Conservation (phyloP, 345 rosid genomes). For the Nephelium lappaceum region DNA sequence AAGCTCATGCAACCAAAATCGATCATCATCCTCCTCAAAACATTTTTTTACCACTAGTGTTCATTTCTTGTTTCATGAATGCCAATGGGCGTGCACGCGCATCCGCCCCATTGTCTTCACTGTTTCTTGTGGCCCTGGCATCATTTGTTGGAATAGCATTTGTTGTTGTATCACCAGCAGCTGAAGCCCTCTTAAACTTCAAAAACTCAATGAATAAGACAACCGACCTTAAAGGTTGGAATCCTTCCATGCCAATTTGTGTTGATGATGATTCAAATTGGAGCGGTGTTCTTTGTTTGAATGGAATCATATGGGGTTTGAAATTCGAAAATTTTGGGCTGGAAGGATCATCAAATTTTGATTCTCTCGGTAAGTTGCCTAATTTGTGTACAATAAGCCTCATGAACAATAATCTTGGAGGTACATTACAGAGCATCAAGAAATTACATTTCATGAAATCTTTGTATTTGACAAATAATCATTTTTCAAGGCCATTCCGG, state of each 20-base stretch:
- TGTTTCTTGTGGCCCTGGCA: conserved; percentile 14
- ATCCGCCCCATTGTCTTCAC: conserved; percentile 19
- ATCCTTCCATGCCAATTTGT: too few relatives aligned
- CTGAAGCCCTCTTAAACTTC: conserved; percentile 40
- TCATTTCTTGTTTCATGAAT: conserved; percentile 30
- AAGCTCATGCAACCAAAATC: too few relatives aligned
- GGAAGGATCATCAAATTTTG: too few relatives aligned
- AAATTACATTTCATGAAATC: conserved; percentile 50
- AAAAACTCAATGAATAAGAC: too few relatives aligned
- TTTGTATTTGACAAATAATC: conserved; percentile 64
- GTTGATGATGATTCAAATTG: too few relatives aligned
- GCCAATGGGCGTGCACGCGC: conserved; percentile 46
- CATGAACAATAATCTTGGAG: conserved; percentile 65
- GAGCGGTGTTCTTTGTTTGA: too few relatives aligned
- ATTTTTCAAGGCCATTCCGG: conserved; percentile 57
- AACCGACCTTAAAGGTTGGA: too few relatives aligned
- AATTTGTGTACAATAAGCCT: conserved; percentile 68
- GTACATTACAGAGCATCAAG: conserved; percentile 55
- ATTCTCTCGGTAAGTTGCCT: too few relatives aligned
- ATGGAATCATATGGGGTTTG: too few relatives aligned
- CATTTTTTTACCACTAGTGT: not conserved
- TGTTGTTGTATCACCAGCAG: conserved; percentile 28
- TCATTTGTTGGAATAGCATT: conserved; percentile 16
- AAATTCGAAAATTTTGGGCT: too few relatives aligned
- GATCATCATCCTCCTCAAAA: too few relatives aligned